Evolutionary conservation across 768 basidiomycete genomes (phyloP), one percentile per base, ranked within the genome.

Genomic region (Suillus spraguei): DNA sequence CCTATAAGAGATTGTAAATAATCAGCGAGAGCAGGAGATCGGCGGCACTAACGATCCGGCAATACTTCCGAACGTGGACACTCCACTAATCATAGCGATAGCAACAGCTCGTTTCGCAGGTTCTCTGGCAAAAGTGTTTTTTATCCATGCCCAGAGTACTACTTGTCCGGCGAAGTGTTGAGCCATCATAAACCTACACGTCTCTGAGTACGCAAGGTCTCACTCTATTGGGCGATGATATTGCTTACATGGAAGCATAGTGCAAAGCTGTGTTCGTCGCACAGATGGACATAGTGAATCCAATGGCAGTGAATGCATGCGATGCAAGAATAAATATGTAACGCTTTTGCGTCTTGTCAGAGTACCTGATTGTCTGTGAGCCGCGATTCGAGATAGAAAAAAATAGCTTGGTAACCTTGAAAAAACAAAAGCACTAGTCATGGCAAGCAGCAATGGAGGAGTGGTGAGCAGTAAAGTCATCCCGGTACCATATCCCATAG

Each of bases 21-120:
- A 11, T 50, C 33, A 50, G 49, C 17, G 24, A 41, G 20, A 64
- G n/a, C 41, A 28, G 54, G 13, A 63, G 61, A 41, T n/a, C 14
- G 5, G 59, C 68, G 50, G 28, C 28, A 84, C 85, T 77, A 78
- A 94, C 28, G 28, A 28, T 28, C 28, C 28, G 28, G 28, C 28
- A 52, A 95, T 81, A 77, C 93, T 95, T 0, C 93, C 94, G 4
- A 91, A 80, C 70, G 92, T 88, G 11, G 89, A 88, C 69, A 91
- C 85, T 52, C 87, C 85, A 72, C 94, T 92, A 69, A 93, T 85
- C 61, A 90, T 74, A 1, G 91, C 93, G 38, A 95, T 79, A 14
- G 88, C 88, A 17, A 93, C 88, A 5, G 92, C 90, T 13, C 94
- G 87, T 74, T 94, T 94, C 22, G 88, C 85, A 2, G 92, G 85